phyloP scores from a whole-genome alignment of 1,284 basidiomycete genomes.

The Anthracocystis setariae region DNA sequence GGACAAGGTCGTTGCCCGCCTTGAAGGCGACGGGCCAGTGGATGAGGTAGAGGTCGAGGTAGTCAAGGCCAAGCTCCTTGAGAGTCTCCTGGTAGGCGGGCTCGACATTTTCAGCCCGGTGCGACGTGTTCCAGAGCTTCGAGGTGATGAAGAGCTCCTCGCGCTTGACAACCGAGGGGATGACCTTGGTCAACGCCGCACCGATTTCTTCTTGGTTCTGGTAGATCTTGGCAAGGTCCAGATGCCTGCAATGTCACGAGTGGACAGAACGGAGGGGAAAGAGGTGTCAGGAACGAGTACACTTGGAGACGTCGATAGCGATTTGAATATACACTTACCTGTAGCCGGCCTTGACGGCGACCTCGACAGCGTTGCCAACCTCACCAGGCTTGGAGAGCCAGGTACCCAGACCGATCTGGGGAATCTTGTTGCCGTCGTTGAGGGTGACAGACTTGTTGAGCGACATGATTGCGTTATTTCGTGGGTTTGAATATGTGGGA shows the following conservation, averaged over 20 bases:
- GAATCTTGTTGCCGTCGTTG: conserved; percentile 66
- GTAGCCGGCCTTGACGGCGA: conserved; percentile 61
- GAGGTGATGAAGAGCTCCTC: conserved; percentile 71
- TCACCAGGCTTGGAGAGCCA: conserved; percentile 82
- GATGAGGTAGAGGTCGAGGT: conserved; percentile 73
- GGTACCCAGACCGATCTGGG: conserved; percentile 77
- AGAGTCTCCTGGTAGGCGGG: conserved; percentile 68
- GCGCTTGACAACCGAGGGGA: conserved; percentile 68
- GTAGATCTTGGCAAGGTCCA: conserved; percentile 65
- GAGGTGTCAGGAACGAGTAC: too few species aligned
- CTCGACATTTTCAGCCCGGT: conserved; percentile 68
- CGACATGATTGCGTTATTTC: conserved; percentile 39
- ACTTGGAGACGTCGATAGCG: too few species aligned
- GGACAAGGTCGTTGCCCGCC: conserved; percentile 69
- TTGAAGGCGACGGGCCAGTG: conserved; percentile 80
- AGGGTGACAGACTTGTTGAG: conserved; percentile 57
- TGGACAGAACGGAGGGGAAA: too few species aligned
- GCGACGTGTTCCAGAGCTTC: conserved; percentile 76
- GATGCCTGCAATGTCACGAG: too few species aligned
- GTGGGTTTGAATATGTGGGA: neutral
- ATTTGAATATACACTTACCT: too few species aligned
- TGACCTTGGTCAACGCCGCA: conserved; percentile 69
- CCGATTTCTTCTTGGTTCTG: conserved; percentile 69
- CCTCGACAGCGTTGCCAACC: conserved; percentile 75
- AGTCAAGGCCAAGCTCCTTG: conserved; percentile 67